Conservation (phyloP, 805 yeast species). For the Sugiyamaella chiloensis region DNA sequence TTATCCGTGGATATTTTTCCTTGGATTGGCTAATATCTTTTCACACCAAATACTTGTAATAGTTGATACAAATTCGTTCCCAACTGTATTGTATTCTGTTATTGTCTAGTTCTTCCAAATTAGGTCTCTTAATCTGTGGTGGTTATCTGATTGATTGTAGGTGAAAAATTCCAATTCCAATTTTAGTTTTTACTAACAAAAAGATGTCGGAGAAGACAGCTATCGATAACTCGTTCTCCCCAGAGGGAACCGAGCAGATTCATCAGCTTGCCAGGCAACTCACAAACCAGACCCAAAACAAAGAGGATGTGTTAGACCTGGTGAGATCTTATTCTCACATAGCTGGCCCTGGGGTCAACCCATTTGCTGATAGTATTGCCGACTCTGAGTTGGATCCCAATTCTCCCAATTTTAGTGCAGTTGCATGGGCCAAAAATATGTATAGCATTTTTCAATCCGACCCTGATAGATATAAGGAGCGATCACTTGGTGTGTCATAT, state of each 20-base stretch:
- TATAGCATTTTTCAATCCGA: conserved; percentile 50
- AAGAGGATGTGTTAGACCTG: conserved; percentile 5
- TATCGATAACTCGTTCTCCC: not conserved
- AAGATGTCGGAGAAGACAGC: conserved; percentile 1
- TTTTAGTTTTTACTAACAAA: no score
- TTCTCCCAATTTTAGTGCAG: conserved; percentile 51
- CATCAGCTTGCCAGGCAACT: conserved; percentile 20
- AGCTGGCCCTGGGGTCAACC: conserved; percentile 16
- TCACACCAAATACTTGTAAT: no score
- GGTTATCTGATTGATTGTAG: no score
- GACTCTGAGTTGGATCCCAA: conserved; percentile 58
- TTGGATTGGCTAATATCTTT: no score
- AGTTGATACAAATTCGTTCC: no score
- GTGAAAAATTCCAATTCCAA: no score
- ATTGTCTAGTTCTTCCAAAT: no score
- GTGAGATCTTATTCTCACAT: conserved; percentile 7
- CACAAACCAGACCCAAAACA: conserved; percentile 14
- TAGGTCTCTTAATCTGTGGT: no score
- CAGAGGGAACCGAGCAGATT: conserved; percentile 13
- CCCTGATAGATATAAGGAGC: conserved; percentile 57
- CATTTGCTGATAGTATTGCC: conserved; percentile 24
- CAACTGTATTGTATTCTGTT: no score
- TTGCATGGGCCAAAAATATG: conserved; percentile 63
- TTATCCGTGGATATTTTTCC: no score
- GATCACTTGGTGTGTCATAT: conserved; percentile 60